Conservation (phyloP, 2,329 filamentous ascomycete species). For the Penicillium sp. region DNA sequence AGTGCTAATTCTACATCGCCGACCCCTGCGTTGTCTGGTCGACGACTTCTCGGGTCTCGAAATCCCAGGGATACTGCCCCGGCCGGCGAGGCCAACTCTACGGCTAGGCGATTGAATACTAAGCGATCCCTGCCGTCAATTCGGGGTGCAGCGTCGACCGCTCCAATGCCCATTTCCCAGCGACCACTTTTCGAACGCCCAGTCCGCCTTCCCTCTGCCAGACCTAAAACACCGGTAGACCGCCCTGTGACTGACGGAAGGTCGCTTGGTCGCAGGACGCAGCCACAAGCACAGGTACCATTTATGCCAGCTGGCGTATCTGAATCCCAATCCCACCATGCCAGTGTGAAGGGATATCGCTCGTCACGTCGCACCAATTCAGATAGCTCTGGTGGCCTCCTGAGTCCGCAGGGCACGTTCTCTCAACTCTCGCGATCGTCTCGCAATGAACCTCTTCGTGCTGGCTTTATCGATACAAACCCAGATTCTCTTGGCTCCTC, state of each 20-base stretch:
- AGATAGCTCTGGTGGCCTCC: constrained; percentile 60
- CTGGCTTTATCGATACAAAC: constrained; percentile 47
- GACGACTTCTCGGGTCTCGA: constrained; percentile 55
- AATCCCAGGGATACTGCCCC: constrained; percentile 35
- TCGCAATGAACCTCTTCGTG: constrained; percentile 51
- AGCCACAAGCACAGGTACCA: constrained; percentile 57
- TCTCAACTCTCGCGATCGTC: constrained; percentile 42
- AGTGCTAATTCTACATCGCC: constrained; percentile 59
- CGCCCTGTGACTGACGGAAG: constrained; percentile 45
- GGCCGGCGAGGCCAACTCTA: constrained; percentile 51
- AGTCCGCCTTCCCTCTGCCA: constrained; percentile 30
- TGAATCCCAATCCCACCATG: constrained; percentile 73
- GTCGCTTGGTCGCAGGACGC: constrained; percentile 53
- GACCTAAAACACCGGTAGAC: constrained; percentile 72
- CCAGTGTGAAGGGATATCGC: constrained; percentile 67
- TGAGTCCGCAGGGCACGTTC: constrained; percentile 40
- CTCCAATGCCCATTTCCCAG: constrained; percentile 33
- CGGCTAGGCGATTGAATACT: constrained; percentile 55
- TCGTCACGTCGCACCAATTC: constrained; percentile 79
- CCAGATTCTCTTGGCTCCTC: constrained; percentile 54
- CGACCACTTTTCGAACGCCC: constrained; percentile 41
- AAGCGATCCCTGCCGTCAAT: constrained; percentile 63
- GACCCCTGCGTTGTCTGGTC: constrained; percentile 60
- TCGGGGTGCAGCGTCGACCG: constrained; percentile 44
- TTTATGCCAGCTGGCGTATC: constrained; percentile 78